phyloP scores from a whole-genome alignment of 768 basidiomycete species.

The Trametes cubensis region DNA sequence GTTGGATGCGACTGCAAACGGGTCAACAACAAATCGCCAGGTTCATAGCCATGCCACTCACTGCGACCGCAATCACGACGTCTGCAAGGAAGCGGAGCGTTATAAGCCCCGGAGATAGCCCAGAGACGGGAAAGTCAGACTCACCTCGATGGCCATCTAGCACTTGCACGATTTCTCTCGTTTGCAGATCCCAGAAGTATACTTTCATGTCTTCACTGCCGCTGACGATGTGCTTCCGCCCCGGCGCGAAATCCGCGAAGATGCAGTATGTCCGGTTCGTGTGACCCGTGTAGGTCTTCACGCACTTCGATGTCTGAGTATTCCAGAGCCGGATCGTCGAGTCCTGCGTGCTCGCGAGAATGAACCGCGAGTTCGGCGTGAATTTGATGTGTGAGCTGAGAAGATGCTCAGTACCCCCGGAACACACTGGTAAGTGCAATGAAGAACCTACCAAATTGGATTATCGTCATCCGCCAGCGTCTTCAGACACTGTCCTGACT shows the following conservation, averaged over 20 bases:
- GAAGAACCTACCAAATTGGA: constrained; percentile 72
- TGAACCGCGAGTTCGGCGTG: constrained; percentile 88
- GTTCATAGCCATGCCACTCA: constrained; percentile 17
- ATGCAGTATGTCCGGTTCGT: constrained; percentile 84
- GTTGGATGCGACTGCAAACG: constrained; percentile 71
- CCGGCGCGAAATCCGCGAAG: constrained; percentile 64
- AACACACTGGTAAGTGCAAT: background rate
- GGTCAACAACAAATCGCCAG: constrained; percentile 6
- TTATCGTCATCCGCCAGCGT: constrained; percentile 96
- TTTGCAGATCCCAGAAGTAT: constrained; percentile 90
- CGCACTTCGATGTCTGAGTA: constrained; percentile 84
- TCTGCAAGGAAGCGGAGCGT: constrained; percentile 35
- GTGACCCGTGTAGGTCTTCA: constrained; percentile 92
- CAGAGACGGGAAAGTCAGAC: constrained; percentile 4
- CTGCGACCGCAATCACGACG: constrained; percentile 80
- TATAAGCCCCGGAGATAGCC: constrained; percentile 30
- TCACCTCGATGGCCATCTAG: constrained; percentile 82
- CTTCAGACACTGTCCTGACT: constrained; percentile 97
- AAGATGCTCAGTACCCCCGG: background rate
- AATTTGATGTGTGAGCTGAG: constrained; percentile 84
- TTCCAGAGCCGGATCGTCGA: constrained; percentile 95
- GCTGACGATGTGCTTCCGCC: constrained; percentile 73
- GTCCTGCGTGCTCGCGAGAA: constrained; percentile 91
- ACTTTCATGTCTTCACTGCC: constrained; percentile 91
- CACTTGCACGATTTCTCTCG: constrained; percentile 70